Evolutionary conservation across 371 early-diverging fungal species (phyloP).

Genomic region (Gilbertella persicaria): DNA sequence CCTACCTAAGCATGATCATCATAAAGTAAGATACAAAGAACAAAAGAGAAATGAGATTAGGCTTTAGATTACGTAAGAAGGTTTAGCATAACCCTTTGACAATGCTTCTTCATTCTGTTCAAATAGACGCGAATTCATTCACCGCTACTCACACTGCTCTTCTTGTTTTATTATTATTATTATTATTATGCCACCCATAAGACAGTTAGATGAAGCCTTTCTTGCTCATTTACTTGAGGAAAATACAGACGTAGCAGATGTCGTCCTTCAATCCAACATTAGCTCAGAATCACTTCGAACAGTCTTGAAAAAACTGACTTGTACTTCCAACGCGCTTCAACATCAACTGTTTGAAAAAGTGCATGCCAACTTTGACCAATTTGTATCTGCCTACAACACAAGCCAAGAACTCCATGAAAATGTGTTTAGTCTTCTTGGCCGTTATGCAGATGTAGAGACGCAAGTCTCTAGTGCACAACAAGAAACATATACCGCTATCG

Average conservation of each 20-base stretch:
- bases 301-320: constrained; percentile 13
- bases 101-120: too few species aligned
- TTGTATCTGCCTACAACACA: constrained; percentile 10
- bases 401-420: constrained; percentile 10
- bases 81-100: neutral
- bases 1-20: too few species aligned
- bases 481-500: constrained; percentile 1
- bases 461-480: neutral
- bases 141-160: neutral
- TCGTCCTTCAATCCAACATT: constrained; percentile 2
- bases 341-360: constrained; percentile 19
- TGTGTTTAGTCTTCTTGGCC: constrained; percentile 1
- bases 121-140: too few species aligned
- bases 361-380: constrained; percentile 12
- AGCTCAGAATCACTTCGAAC: constrained; percentile 7
- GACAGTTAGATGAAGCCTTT: constrained; percentile 22
- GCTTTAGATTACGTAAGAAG: too few species aligned
- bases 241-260: neutral
- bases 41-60: too few species aligned
- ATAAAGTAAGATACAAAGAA: too few species aligned
- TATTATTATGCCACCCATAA: constrained; percentile 19
- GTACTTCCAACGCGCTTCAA: constrained; percentile 19
- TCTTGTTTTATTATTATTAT: neutral
- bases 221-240: constrained; percentile 12
- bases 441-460: constrained; percentile 1